phyloP scores from a whole-genome alignment of 2,329 filamentous ascomycete genomes.

The Colletotrichum sidae region DNA sequence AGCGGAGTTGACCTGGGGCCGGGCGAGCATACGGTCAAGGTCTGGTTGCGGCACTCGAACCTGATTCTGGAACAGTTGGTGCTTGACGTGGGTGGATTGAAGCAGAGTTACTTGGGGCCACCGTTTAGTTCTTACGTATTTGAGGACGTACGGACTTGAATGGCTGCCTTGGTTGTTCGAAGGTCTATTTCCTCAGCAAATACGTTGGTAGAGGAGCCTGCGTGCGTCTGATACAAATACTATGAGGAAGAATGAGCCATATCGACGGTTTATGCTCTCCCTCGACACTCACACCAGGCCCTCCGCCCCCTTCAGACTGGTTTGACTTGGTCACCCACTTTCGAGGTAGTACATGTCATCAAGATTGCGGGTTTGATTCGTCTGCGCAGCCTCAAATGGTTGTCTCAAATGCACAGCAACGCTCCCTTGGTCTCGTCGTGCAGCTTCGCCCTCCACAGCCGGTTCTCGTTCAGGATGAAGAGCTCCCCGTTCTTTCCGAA shows the following conservation, averaged over 20 bases:
- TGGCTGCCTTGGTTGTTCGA: no score
- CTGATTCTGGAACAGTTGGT: conserved; percentile 52
- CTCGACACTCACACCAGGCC: no score
- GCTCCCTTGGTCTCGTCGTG: conserved; percentile 43
- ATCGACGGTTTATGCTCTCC: no score
- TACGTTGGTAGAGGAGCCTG: no score
- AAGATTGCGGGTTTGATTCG: no score
- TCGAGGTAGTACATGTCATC: no score
- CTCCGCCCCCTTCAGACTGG: no score
- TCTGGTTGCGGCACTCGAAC: conserved; percentile 47
- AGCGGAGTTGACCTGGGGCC: conserved; percentile 29
- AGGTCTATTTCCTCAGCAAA: no score
- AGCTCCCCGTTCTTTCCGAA: conserved; percentile 57
- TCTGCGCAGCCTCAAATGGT: no score
- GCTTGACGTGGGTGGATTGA: conserved; percentile 47
- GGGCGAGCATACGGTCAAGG: conserved; percentile 46
- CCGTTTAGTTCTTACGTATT: conserved; percentile 41
- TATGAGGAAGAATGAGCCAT: no score
- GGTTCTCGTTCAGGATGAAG: conserved; percentile 60
- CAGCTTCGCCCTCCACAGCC: conserved; percentile 53
- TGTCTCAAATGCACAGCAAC: conserved; percentile 30
- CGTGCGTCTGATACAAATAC: no score
- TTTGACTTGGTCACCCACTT: no score
- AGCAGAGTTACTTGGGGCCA: conserved; percentile 50
- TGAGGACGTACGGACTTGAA: neutral